Evolutionary conservation across 2,329 filamentous ascomycete species (phyloP), one percentile per base, ranked within the genome.

Genomic region (Stemphylium beticola): DNA sequence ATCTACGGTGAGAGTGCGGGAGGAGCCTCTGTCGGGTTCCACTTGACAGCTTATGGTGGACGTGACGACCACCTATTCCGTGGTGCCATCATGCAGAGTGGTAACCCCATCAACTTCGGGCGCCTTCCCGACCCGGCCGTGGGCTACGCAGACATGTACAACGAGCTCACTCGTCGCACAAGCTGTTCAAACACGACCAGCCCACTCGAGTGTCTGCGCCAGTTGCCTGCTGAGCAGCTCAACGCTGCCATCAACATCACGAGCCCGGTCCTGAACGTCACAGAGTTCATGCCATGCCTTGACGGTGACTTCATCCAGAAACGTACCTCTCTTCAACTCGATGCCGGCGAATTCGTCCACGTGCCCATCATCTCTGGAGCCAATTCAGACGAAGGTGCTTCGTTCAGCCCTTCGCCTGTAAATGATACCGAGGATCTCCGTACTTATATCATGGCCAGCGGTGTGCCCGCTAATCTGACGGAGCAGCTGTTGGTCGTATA

Each of bases 321-420:
- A 7, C 82, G 79, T 57, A 81, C 80, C 1, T 83, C 82, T 9
- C 69, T 79, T 7, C 83, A 87, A 60, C 75, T 90, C 5, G 73
- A 76, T 1, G 69, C 79, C 4, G 86, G 86, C 41, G 79, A 81
- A 15, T 89, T 89, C 59, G 82, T 88, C 51, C 80, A 84, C 47
- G 84, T 90, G 0, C 85, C 87, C 1, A 81, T 89, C 36, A 78
- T 91, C 6, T 76, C 81, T 31, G 87, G 88, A 6, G 82, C 81
- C 32, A 90, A 89, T 69, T 82, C 82, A 1, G 87, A 90, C 61
- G 88, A 91, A 68, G 88, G 86, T 2, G 82, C 82, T 0, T 76
- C 77, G 1, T 88, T 87, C 63, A 81, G 78, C 0, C 78, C 80
- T 10, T 68, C 57, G 5, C 82, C 80, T 14, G 81, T 88, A 57